Evolutionary conservation across 208 protist species (phyloP), one percentile per base, ranked within the genome.

Genomic region (Vickermania spadyakhi): DNA sequence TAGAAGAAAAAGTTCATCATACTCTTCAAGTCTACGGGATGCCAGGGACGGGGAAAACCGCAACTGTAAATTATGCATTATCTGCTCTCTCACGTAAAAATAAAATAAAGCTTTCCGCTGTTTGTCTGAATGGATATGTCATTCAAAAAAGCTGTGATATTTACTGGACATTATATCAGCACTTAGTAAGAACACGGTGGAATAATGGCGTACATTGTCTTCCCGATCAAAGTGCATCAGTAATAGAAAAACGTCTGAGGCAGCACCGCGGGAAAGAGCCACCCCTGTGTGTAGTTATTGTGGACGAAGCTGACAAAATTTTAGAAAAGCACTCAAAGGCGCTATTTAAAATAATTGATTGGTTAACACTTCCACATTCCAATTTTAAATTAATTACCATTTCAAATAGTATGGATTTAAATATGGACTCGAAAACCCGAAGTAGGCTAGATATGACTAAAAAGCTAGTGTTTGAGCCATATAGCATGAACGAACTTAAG

Each of bases 21-120:
- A 89, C 86, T 0, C 86, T 94, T 73, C 88, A 94, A 50, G 72
- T 94, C 52, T 95, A 90, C 59, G 89, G 89, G 7, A 95, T 95
- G 89, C 89, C 89, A 22, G 89, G 89, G 23, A 95, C 89, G 2
- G 89, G 89, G 22, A 95, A 95, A 61, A 93, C 89, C 3, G 84
- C 85, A 0, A 89, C 85, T 4, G 79, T 95, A 0, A 80, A 91
- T 51, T 74, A 83, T 45, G 89, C 82, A 0, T 60, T 95, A 41
- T 28, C 84, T 7, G 56, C 61, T 21, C 30, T 56, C 7, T 28
- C 55, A 14, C 22, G 31, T 29, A 52, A 7, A n/a, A 63, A 56
- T n/a, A 56, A 54, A n/a, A n/a, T n/a, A 25, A 86, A 84, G 25
- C 79, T 79, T 3, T 92, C 85, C 1, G 81, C 89, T 14, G 81